Percentiles rank a stretch among this genome's conserved stretches.
These are phyloP conservation scores for Haplosporangium sp. DNA, from an alignment of 371 early-diverging fungal species.

Conservation along the genomic window DNA sequence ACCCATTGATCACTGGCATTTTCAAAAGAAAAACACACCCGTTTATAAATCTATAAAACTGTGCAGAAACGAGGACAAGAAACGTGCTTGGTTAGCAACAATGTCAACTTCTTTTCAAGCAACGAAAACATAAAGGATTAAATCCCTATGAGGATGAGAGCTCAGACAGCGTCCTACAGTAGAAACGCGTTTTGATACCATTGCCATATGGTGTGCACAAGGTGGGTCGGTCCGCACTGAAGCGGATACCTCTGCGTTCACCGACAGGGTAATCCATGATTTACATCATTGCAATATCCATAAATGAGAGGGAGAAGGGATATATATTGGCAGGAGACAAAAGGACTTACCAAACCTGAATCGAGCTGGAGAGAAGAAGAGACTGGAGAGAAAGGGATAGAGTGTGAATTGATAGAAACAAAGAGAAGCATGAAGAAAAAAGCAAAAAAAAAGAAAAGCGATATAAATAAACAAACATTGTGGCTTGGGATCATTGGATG, in stretches of 20 bases:
- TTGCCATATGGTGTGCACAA: constrained; percentile 56
- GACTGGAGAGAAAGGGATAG: too few species aligned
- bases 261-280: constrained; percentile 39
- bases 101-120: neutral
- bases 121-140: neutral
- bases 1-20: too few species aligned
- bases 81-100: neutral
- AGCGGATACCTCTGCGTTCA: constrained; percentile 56
- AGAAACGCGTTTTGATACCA: constrained; percentile 48
- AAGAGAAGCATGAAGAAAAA: too few species aligned
- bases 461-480: too few species aligned
- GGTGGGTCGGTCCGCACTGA: constrained; percentile 55
- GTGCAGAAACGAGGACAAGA: neutral
- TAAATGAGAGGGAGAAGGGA: neutral
- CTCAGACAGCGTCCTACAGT: constrained; percentile 51
- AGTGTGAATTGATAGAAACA: too few species aligned
- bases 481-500: too few species aligned
- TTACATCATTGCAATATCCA: constrained; percentile 35
- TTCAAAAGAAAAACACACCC: too few species aligned
- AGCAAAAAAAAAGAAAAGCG: too few species aligned
- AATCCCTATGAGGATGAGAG: constrained; percentile 1
- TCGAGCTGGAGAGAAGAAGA: neutral
- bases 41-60: too few species aligned
- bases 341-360: constrained; percentile 12
- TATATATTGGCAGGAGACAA: neutral